These are phyloP conservation scores for Hylodesmum podocarpum DNA, from an alignment of 306 rosid species.

Conservation along the genomic window DNA sequence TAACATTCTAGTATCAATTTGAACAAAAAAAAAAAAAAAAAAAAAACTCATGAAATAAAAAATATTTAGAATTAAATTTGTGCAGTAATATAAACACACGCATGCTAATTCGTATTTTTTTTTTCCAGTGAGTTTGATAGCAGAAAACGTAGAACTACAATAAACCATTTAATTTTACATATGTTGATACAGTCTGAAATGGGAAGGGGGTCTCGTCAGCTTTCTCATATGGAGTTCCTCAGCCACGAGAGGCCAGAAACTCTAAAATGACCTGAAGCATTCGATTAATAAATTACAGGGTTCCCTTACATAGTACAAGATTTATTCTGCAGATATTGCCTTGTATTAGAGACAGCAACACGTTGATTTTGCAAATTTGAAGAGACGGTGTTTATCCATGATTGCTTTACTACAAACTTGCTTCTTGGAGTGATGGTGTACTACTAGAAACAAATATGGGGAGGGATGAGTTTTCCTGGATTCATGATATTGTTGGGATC, in stretches of 20 bases:
- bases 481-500: constrained; percentile 94
- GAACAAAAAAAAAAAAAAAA: no score
- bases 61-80: no score
- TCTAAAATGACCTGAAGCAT: neutral
- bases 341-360: neutral
- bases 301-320: constrained; percentile 3
- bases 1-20: no score
- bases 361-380: neutral
- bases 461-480: constrained; percentile 95
- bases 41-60: no score
- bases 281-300: neutral
- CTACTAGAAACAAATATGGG: constrained; percentile 78
- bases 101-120: no score
- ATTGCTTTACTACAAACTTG: constrained; percentile 1
- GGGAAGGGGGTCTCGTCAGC: neutral
- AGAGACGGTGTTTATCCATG: neutral
- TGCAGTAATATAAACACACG: no score
- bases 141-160: no score
- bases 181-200: neutral
- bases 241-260: neutral
- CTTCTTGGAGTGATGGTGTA: constrained; percentile 12
- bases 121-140: no score
- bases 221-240: neutral
- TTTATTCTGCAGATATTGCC: constrained; percentile 13
- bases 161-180: no score